Conservation (phyloP, 768 basidiomycete species). For the Lactarius pseudohatsudake region DNA sequence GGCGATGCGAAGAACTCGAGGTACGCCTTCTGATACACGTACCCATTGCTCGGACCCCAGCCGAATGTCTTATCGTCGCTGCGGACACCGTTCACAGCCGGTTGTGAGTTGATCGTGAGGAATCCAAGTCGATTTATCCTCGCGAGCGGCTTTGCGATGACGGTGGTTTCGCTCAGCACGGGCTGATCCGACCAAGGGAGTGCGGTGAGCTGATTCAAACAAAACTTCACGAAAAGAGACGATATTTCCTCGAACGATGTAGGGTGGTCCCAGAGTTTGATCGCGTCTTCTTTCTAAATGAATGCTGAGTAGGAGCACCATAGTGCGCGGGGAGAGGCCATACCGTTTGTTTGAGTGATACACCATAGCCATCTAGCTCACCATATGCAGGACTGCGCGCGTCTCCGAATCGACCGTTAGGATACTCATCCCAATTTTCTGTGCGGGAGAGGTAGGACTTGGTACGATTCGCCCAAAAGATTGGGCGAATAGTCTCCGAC, state of each 20-base stretch:
- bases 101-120: constrained; percentile 96
- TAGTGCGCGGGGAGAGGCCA: constrained; percentile 27
- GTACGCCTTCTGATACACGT: constrained; percentile 97
- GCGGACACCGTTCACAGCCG: constrained; percentile 85
- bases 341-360: constrained; percentile 88
- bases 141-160: constrained; percentile 76
- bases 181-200: constrained; percentile 95
- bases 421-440: constrained; percentile 99
- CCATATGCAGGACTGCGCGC: constrained; percentile 97
- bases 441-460: constrained; percentile 95
- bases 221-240: constrained; percentile 81
- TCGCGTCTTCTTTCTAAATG: constrained; percentile 77
- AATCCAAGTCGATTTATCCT: constrained; percentile 90
- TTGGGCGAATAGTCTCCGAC: constrained; percentile 90
- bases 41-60: constrained; percentile 94
- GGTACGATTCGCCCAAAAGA: constrained; percentile 98
- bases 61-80: constrained; percentile 86
- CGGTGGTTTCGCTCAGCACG: constrained; percentile 78
- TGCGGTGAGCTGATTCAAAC: constrained; percentile 64
- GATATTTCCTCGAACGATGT: constrained; percentile 62
- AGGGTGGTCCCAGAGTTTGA: constrained; percentile 88
- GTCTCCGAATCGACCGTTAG: constrained; percentile 98
- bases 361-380: constrained; percentile 95
- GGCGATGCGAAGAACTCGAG: constrained; percentile 93
- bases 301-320: not conserved